These are phyloP conservation scores for Hevea brasiliensis DNA, from an alignment of 345 rosid species.

Conservation along the genomic window DNA sequence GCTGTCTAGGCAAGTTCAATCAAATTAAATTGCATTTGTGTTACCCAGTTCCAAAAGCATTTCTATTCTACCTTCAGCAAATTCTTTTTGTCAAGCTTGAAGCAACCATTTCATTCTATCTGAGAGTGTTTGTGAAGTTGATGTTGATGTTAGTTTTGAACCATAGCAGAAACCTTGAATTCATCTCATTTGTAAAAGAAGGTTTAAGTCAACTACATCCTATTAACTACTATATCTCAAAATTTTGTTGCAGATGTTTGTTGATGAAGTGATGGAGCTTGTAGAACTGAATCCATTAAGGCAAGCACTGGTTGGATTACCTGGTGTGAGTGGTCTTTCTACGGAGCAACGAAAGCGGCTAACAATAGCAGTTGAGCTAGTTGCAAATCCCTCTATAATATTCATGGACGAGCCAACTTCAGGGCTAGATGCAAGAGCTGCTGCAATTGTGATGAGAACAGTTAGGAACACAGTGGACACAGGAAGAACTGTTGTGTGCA, in stretches of 20 bases:
- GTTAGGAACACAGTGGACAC: conserved; percentile 95
- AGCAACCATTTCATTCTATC: no score
- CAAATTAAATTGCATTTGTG: no score
- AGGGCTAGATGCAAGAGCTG: conserved; percentile 93
- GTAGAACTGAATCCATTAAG: conserved; percentile 64
- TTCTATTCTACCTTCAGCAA: no score
- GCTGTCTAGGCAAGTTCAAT: no score
- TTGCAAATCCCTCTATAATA: conserved; percentile 83
- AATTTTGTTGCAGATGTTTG: conserved; percentile 15
- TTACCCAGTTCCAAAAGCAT: no score
- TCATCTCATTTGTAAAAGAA: no score
- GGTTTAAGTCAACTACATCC: no score
- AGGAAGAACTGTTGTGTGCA: conserved; percentile 88
- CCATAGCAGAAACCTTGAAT: no score
- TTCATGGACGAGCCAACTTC: conserved; percentile 99
- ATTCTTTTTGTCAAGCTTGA: no score
- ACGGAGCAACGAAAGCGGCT: conserved; percentile 83
- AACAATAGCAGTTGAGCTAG: conserved; percentile 85
- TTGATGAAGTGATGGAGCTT: conserved; percentile 84
- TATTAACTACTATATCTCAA: neutral
- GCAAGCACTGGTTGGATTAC: conserved; percentile 68
- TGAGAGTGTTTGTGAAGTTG: neutral
- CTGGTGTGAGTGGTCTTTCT: conserved; percentile 76
- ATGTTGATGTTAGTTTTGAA: no score
- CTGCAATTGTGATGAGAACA: conserved; percentile 91